phyloP scores from a whole-genome alignment of 306 rosid species.

The Lathyrus aphaca region DNA sequence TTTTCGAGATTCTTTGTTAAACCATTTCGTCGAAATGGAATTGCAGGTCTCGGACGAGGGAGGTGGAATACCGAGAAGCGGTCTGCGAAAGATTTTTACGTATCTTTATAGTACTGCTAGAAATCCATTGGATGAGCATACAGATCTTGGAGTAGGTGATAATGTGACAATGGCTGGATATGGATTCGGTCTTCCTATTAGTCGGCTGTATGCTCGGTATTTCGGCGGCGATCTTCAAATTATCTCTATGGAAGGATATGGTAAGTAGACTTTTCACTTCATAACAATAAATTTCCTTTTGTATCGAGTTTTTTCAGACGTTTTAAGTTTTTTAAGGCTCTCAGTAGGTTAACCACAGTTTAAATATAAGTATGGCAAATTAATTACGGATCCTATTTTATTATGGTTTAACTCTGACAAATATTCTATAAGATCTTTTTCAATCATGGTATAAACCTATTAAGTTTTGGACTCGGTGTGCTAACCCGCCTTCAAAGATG shows the following conservation, averaged over 20 bases:
- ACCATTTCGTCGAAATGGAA: slow-evolving; percentile 13
- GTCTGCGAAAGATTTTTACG: slow-evolving; percentile 77
- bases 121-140: slow-evolving; percentile 72
- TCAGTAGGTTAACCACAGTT: no score
- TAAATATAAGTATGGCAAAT: no score
- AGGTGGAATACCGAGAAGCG: slow-evolving; percentile 87
- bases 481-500: no score
- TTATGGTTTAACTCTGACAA: no score
- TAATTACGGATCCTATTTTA: no score
- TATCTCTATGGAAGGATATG: slow-evolving; percentile 95
- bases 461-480: no score
- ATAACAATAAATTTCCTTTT: not conserved
- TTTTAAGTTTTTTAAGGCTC: no score
- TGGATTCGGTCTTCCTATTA: slow-evolving; percentile 87
- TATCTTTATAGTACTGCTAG: slow-evolving; percentile 92
- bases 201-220: slow-evolving; percentile 86
- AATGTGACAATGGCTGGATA: slow-evolving; percentile 90
- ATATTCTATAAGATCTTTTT: no score
- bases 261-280: slow-evolving; percentile 46
- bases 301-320: not conserved
- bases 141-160: slow-evolving; percentile 62
- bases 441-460: no score
- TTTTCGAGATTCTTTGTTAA: slow-evolving; percentile 17
- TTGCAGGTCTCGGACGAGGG: slow-evolving; percentile 76
- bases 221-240: slow-evolving; percentile 93